Evolutionary conservation across 352 stramenopile genomes (phyloP).

Genomic region (Phytophthora hibernalis): DNA sequence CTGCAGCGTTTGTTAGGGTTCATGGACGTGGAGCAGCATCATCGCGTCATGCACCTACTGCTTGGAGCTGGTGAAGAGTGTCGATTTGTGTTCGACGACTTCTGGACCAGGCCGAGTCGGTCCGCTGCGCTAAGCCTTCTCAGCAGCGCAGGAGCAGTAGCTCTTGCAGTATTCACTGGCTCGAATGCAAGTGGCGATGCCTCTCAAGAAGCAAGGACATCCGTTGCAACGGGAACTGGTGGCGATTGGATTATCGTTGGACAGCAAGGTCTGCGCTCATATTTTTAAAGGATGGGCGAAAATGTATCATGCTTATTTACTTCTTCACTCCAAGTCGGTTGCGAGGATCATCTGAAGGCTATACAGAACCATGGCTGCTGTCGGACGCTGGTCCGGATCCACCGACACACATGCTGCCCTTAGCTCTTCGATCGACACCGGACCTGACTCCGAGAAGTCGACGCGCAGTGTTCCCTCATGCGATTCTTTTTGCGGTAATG

Average conservation of each 20-base stretch:
- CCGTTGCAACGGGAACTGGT: not conserved
- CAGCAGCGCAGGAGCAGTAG: conserved; percentile 21
- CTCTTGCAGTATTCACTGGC: conserved; percentile 26
- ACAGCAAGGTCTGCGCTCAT: conserved; percentile 18
- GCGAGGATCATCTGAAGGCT: conserved; percentile 13
- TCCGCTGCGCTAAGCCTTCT: conserved; percentile 28
- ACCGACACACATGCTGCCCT: conserved; percentile 19
- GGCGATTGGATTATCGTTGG: conserved; percentile 10
- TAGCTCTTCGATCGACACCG: conserved; percentile 7
- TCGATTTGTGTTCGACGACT: conserved; percentile 60
- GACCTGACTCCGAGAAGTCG: conserved; percentile 17
- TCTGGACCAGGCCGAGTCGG: conserved; percentile 60
- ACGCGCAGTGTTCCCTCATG: conserved; percentile 13
- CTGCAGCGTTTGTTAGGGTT: conserved; percentile 70
- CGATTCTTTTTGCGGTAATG: not conserved
- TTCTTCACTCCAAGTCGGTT: not conserved
- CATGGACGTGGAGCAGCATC: conserved; percentile 61
- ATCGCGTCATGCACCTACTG: conserved; percentile 63
- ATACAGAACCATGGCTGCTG: conserved; percentile 23
- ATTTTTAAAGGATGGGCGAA: conserved; percentile 11
- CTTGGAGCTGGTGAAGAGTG: conserved; percentile 65
- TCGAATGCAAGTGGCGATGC: not conserved
- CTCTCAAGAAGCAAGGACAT: not conserved
- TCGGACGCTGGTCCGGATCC: conserved; percentile 14
- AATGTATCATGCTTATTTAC: conserved; percentile 21